Evolutionary conservation across 2,329 filamentous ascomycete genomes (phyloP).

Genomic region (Cercospora zeina): DNA sequence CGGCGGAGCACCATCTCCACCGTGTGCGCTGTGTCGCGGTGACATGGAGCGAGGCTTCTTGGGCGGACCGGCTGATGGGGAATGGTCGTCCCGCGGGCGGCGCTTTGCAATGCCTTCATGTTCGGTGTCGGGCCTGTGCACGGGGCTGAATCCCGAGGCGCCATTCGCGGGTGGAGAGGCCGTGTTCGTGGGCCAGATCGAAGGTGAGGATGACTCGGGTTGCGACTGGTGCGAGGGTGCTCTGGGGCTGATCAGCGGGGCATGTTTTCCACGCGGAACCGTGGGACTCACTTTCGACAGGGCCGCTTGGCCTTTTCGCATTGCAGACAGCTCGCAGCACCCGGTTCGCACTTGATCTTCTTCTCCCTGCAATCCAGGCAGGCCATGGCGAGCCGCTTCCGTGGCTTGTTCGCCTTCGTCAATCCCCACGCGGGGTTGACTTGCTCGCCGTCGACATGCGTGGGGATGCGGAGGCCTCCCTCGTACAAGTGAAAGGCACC

Average conservation of each 20-base stretch:
- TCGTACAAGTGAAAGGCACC: conserved; percentile 39
- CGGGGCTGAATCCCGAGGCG: conserved; percentile 25
- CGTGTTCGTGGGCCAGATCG: conserved; percentile 31
- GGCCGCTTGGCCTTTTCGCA: conserved; percentile 87
- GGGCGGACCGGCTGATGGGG: conserved; percentile 24
- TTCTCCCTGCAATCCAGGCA: conserved; percentile 92
- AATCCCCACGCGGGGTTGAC: conserved; percentile 93
- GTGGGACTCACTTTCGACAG: conserved; percentile 68
- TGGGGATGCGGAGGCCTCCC: conserved; percentile 38
- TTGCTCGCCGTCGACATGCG: conserved; percentile 72
- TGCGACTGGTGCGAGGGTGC: conserved; percentile 30
- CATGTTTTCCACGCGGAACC: background rate
- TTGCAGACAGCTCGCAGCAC: conserved; percentile 81
- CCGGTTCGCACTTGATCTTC: conserved; percentile 96
- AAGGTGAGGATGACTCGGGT: conserved; percentile 28
- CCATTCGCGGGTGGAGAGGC: conserved; percentile 32
- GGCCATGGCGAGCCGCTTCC: conserved; percentile 87
- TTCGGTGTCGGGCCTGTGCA: conserved; percentile 24
- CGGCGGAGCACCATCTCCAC: background rate
- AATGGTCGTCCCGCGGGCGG: conserved; percentile 33
- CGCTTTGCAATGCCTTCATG: conserved; percentile 33
- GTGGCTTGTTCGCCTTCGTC: conserved; percentile 89
- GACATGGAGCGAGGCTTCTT: conserved; percentile 40
- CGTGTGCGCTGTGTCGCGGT: conserved; percentile 26
- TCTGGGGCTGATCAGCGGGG: background rate